These are phyloP conservation scores for Trichoderma orchidacearum DNA, from an alignment of 495 filamentous ascomycete genomes.

Conservation along the genomic window DNA sequence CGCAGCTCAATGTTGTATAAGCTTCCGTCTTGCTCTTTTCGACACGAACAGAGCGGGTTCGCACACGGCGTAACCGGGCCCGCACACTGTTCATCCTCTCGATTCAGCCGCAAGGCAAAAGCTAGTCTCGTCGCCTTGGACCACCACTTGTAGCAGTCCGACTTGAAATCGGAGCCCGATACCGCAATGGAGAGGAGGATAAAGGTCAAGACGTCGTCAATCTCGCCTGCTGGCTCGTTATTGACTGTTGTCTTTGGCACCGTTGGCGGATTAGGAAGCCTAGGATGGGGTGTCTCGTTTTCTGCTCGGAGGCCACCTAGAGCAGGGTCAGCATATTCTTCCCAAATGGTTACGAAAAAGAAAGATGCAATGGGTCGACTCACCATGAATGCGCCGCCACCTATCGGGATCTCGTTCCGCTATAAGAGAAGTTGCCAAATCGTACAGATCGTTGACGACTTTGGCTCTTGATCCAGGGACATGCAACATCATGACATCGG, in stretches of 20 bases:
- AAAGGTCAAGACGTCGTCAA: conserved; percentile 69
- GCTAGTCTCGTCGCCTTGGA: conserved; percentile 64
- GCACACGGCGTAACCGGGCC: conserved; percentile 16
- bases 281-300: not conserved
- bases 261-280: not conserved
- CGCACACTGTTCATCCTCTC: conserved; percentile 46
- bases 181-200: conserved; percentile 65
- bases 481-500: conserved; percentile 40
- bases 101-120: conserved; percentile 49
- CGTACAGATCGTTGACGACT: conserved; percentile 5
- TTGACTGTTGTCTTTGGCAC: conserved; percentile 1
- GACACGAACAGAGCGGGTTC: conserved; percentile 5
- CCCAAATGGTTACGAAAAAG: not conserved
- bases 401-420: conserved; percentile 5
- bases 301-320: conserved; percentile 1
- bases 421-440: conserved; percentile 3
- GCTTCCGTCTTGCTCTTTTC: conserved; percentile 3
- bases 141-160: conserved; percentile 70
- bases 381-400: conserved; percentile 5
- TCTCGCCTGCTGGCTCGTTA: conserved; percentile 28
- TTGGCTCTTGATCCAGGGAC: conserved; percentile 3
- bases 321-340: not conserved
- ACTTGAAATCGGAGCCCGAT: conserved; percentile 71
- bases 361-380: not conserved
- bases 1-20: conserved; percentile 34